Conservation (phyloP, 2,329 filamentous ascomycete genomes). For the Monilinia fructicola region DNA sequence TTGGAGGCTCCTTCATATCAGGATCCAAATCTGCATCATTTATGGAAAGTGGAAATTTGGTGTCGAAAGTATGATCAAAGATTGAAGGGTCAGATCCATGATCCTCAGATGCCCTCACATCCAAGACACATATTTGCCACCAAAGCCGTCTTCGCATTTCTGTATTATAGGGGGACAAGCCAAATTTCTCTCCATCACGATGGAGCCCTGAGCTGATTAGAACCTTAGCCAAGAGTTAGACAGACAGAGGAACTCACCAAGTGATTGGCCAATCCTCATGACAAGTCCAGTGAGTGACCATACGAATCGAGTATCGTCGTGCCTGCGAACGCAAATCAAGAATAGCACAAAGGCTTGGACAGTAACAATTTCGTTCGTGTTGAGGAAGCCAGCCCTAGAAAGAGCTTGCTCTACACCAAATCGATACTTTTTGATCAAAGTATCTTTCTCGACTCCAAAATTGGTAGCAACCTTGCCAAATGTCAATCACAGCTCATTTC, state of each 20-base stretch:
- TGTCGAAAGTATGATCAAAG: conserved; percentile 58
- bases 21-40: conserved; percentile 50
- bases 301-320: conserved; percentile 45
- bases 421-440: conserved; percentile 50
- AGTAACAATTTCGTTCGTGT: conserved; percentile 53
- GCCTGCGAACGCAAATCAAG: conserved; percentile 53
- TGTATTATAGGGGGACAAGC: conserved; percentile 57
- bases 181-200: conserved; percentile 56
- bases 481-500: conserved; percentile 15
- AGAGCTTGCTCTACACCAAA: conserved; percentile 56
- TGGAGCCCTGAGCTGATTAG: conserved; percentile 46
- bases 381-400: conserved; percentile 55
- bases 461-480: conserved; percentile 36
- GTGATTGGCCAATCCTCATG: conserved; percentile 57
- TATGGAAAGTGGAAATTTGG: conserved; percentile 50
- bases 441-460: conserved; percentile 46
- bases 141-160: conserved; percentile 60
- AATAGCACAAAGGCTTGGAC: conserved; percentile 57
- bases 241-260: conserved; percentile 37
- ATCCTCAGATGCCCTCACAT: conserved; percentile 60
- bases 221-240: neutral
- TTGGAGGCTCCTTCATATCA: conserved; percentile 35
- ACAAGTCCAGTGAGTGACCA: conserved; percentile 61
- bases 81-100: conserved; percentile 63
- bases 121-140: conserved; percentile 61